Conservation (phyloP, 176 grass and related monocot genomes). For the Stipa capillata region DNA sequence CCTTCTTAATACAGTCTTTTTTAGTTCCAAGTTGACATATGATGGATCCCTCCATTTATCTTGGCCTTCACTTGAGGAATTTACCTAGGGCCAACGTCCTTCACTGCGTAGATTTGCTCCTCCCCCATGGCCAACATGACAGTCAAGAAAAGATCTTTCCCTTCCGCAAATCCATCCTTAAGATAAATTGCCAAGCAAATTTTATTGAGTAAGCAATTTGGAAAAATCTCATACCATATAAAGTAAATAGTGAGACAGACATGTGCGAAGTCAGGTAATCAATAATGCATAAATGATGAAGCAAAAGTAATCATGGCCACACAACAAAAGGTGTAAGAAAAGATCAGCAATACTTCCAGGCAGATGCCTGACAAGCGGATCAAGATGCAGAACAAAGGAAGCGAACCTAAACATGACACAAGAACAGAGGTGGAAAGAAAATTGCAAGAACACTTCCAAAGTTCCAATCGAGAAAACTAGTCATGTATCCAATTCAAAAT, state of each 20-base stretch:
- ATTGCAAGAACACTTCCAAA: not conserved
- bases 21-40: slow-evolving; percentile 16
- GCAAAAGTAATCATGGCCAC: not conserved
- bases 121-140: slow-evolving; percentile 80
- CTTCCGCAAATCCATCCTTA: slow-evolving; percentile 49
- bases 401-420: not conserved
- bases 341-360: not conserved
- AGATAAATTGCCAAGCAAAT: slow-evolving; percentile 35
- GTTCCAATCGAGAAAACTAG: not conserved
- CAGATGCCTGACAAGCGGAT: not conserved
- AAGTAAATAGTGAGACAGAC: not conserved
- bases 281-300: not conserved
- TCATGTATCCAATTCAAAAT: not conserved
- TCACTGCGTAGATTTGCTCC: slow-evolving; percentile 60
- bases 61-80: not conserved
- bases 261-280: too few species aligned
- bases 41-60: not conserved
- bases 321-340: not conserved
- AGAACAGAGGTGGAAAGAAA: not conserved
- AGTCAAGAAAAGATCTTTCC: slow-evolving; percentile 56
- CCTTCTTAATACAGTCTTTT: slow-evolving; percentile 22
- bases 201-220: not conserved
- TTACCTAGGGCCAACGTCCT: slow-evolving; percentile 70
- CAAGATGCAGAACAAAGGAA: not conserved
- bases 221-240: not conserved